Base-by-base conservation (phyloP, 345 rosid species). In the Geranium brycei region DNA sequence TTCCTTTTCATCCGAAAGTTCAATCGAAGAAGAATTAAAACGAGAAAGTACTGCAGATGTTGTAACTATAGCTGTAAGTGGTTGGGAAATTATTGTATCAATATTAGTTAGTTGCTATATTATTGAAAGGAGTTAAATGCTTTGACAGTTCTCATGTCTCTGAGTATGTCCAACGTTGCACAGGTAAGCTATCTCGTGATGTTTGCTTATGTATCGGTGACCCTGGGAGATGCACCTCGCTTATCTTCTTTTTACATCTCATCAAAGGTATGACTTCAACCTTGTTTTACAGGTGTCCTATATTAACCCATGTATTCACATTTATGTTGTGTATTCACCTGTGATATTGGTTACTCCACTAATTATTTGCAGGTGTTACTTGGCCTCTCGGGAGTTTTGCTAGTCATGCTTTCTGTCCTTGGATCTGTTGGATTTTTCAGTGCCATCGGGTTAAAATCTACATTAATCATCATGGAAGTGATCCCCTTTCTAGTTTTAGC, bases 381-480 rank as follows among this genome's bases (percentile, higher is more conserved):
- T 64, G 98, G 97, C 70, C 93, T 92, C 69, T 82, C 93, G 0
- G 98, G 98, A 53, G 98, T 92, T 75, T 65, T 92, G 73, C 91
- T 92, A 58, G 98, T 92, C 78, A 70, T 92, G 91, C 88, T 89
- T 60, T 89, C 97, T 72, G 97, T 92, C 58, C 91, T 92, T 71
- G 98, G 95, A 72, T 85, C 98, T 51, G 91, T 86, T 69, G 98
- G 98, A 61, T 59, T 92, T 74, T 92, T 87, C 79, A 89, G 98
- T 64, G 88, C 85, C 58, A 68, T 92, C 67, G 97, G 98, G 76
- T 81, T 92, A 60, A 87, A 86, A 76, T 89, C 98, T 62, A 92
- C 98, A 17, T 80, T 92, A 60, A 89, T 92, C 71, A 92, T 92
- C 73, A 89, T 92, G 97, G 98, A 92, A 85, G 98, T 92, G 81